These are phyloP conservation scores for Pugionium dolabratum DNA, from an alignment of 345 rosid species.

Conservation along the genomic window DNA sequence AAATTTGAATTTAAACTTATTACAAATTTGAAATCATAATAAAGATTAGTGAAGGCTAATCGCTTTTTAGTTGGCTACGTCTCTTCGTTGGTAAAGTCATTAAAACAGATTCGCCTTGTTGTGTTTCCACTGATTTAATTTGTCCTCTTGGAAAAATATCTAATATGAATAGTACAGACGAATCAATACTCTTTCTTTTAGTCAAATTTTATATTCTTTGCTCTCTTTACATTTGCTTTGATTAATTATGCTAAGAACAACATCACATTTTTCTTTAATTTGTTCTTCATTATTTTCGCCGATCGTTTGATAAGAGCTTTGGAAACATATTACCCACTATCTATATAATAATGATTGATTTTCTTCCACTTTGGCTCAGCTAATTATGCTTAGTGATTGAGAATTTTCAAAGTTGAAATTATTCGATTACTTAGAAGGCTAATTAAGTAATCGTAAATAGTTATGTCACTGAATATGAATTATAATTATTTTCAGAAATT, in stretches of 20 bases:
- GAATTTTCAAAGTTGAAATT: slow-evolving; percentile 13
- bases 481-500: slow-evolving; percentile 57
- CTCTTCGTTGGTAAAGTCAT: slow-evolving; percentile 26
- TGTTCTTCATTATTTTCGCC: background rate
- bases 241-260: background rate
- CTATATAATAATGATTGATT: background rate
- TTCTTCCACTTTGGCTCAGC: slow-evolving; percentile 14
- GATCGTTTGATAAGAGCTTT: slow-evolving; percentile 8
- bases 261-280: background rate
- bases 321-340: slow-evolving; percentile 22
- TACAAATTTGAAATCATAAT: background rate
- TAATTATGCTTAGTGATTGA: slow-evolving; percentile 7
- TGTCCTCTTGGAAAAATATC: slow-evolving; percentile 25
- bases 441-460: too few relatives aligned
- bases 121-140: slow-evolving; percentile 15
- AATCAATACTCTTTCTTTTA: slow-evolving; percentile 18
- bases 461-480: background rate
- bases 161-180: slow-evolving; percentile 1
- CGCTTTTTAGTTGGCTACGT: slow-evolving; percentile 14
- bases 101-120: slow-evolving; percentile 22
- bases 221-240: background rate
- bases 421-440: too few relatives aligned
- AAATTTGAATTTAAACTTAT: background rate
- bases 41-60: slow-evolving; percentile 23
- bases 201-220: slow-evolving; percentile 11